These are phyloP conservation scores for Plasmodium ovale DNA, from an alignment of 169 alveolate genomes.

Conservation along the genomic window DNA sequence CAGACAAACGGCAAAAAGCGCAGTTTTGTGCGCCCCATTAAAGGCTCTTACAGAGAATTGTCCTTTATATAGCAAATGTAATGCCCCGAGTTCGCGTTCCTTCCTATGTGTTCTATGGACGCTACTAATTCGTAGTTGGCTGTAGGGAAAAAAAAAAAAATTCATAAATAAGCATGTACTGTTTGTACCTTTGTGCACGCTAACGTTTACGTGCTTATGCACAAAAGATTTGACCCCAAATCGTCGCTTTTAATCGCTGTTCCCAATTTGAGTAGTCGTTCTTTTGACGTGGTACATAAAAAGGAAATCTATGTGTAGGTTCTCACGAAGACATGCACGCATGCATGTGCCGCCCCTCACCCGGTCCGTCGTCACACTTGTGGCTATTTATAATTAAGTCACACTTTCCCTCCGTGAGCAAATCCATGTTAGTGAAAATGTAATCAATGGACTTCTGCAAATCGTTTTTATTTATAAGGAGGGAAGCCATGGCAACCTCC, in stretches of 20 bases:
- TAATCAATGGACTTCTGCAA: conserved; percentile 58
- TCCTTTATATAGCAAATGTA: conserved; percentile 88
- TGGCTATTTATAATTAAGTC: conserved; percentile 31
- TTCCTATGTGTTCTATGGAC: conserved; percentile 90
- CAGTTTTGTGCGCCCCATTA: not conserved
- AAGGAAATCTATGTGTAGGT: no score
- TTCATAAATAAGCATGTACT: not conserved
- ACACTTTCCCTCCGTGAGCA: conserved; percentile 43
- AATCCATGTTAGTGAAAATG: conserved; percentile 47
- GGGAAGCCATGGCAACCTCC: conserved; percentile 73
- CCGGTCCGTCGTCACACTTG: conserved; percentile 71
- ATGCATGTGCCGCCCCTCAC: not conserved
- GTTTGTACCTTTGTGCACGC: not conserved
- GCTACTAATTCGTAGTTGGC: conserved; percentile 87
- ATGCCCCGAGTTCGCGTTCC: conserved; percentile 90
- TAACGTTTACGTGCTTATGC: not conserved
- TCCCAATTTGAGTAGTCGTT: no score
- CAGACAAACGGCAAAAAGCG: no score
- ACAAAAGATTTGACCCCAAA: no score
- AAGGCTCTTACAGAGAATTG: conserved; percentile 77
- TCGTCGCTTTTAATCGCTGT: no score
- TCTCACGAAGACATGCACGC: no score
- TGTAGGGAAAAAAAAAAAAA: conserved; percentile 7
- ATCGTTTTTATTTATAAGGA: conserved; percentile 47
- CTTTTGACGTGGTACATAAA: no score